These are phyloP conservation scores for Phoenix dactylifera DNA, from an alignment of 176 grass and related monocot species.

Conservation along the genomic window DNA sequence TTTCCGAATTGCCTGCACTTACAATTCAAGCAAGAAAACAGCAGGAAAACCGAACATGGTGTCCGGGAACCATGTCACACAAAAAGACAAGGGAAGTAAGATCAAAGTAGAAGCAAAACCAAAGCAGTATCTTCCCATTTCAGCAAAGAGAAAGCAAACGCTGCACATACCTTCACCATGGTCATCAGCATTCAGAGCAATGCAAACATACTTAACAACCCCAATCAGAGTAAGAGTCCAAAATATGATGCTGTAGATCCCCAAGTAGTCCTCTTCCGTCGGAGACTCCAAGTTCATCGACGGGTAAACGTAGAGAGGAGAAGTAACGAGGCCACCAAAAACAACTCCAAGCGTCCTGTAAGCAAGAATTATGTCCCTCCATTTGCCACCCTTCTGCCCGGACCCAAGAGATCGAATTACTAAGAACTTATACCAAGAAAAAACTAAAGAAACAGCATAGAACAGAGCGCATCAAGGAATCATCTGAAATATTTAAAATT, in stretches of 20 bases:
- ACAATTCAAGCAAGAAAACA: too few relatives aligned
- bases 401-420: too few relatives aligned
- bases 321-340: constrained; percentile 77
- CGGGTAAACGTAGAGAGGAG: constrained; percentile 80
- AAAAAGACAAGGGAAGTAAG: too few relatives aligned
- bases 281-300: constrained; percentile 78
- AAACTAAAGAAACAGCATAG: too few relatives aligned
- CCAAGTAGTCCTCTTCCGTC: constrained; percentile 57
- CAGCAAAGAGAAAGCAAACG: neutral
- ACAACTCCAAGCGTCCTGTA: constrained; percentile 79
- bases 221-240: constrained; percentile 85
- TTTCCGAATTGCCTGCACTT: too few relatives aligned
- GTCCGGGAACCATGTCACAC: too few relatives aligned
- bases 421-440: too few relatives aligned
- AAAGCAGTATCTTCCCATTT: neutral
- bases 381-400: constrained; percentile 10
- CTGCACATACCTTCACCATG: constrained; percentile 66
- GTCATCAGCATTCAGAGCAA: constrained; percentile 75
- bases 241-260: constrained; percentile 82
- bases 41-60: too few relatives aligned
- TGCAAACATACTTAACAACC: constrained; percentile 69
- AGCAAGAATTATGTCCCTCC: constrained; percentile 42
- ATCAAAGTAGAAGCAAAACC: neutral
- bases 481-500: too few relatives aligned
- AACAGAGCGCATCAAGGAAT: too few relatives aligned